Conservation (phyloP, 225 moss, liverwort and hornwort species). For the Thuidium tamariscinum region DNA sequence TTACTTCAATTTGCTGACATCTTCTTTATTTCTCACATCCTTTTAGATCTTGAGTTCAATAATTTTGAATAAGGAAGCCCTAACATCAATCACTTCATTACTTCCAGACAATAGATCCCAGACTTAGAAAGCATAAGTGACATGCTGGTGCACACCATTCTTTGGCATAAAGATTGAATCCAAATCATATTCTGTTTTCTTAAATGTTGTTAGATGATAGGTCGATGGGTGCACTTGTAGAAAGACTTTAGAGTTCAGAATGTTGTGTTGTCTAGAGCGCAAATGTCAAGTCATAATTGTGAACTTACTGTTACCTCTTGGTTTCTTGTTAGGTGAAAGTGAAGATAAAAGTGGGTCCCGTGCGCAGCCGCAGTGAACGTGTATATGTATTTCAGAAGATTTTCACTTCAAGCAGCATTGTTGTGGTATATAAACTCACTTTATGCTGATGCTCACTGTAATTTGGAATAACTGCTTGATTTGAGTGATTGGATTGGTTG, state of each 20-base stretch:
- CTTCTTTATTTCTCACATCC: not conserved
- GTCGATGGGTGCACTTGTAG: not conserved
- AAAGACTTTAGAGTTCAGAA: not conserved
- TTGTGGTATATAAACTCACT: slow-evolving; percentile 29
- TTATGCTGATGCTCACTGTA: not conserved
- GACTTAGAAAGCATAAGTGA: not conserved
- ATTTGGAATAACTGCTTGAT: not conserved
- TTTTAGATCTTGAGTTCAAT: not conserved
- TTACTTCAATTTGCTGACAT: not conserved
- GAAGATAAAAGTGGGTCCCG: slow-evolving; percentile 49
- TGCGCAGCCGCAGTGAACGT: slow-evolving; percentile 28
- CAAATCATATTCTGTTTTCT: not conserved
- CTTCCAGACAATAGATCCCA: not conserved
- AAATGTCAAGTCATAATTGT: not conserved
- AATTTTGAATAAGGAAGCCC: not conserved
- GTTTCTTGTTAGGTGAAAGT: slow-evolving; percentile 32
- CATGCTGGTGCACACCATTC: not conserved
- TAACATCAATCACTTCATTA: not conserved
- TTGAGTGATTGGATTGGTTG: not conserved
- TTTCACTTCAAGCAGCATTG: slow-evolving; percentile 56
- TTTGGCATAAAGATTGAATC: not conserved
- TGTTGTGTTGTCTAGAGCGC: not conserved
- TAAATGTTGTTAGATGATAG: not conserved
- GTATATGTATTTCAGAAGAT: slow-evolving; percentile 47
- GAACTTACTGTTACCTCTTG: not conserved